phyloP scores from a whole-genome alignment of 768 basidiomycete genomes.

The Lentinula boryana region DNA sequence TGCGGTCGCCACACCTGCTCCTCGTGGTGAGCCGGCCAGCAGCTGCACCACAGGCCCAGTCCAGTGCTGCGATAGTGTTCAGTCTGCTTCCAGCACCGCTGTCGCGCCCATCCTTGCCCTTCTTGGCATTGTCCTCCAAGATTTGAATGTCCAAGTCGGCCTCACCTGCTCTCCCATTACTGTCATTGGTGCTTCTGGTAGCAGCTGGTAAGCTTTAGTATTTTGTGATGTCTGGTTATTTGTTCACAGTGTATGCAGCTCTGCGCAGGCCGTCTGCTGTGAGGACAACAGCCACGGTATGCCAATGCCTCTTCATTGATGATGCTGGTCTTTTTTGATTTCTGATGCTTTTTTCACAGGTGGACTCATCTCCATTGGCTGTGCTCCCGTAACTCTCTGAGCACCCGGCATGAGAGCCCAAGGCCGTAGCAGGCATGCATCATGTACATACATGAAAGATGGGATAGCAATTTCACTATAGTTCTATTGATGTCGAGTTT shows the following conservation, averaged over 20 bases:
- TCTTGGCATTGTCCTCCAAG: slow-evolving; percentile 46
- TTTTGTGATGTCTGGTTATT: background rate
- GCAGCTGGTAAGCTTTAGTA: background rate
- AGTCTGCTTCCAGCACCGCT: slow-evolving; percentile 1
- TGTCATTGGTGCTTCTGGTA: background rate
- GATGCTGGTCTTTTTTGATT: background rate
- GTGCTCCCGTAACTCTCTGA: background rate
- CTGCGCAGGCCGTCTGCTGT: slow-evolving; percentile 2
- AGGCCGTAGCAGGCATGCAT: no score
- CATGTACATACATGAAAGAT: no score
- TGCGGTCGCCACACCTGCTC: slow-evolving; percentile 1
- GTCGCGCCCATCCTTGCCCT: slow-evolving; percentile 8
- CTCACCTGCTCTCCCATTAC: slow-evolving; percentile 5
- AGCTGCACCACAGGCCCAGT: background rate
- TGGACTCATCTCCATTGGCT: slow-evolving; percentile 3
- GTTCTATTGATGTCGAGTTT: no score
- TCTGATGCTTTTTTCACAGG: background rate
- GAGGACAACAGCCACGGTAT: slow-evolving; percentile 2
- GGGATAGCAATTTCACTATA: no score
- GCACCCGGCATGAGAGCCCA: background rate
- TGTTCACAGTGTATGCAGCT: background rate
- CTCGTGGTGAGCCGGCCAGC: background rate
- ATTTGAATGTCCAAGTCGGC: background rate
- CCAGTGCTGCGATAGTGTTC: background rate
- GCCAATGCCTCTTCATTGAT: background rate